These are phyloP conservation scores for Dictyostelium firmibasis DNA, from an alignment of 78 protist species.

Conservation along the genomic window DNA sequence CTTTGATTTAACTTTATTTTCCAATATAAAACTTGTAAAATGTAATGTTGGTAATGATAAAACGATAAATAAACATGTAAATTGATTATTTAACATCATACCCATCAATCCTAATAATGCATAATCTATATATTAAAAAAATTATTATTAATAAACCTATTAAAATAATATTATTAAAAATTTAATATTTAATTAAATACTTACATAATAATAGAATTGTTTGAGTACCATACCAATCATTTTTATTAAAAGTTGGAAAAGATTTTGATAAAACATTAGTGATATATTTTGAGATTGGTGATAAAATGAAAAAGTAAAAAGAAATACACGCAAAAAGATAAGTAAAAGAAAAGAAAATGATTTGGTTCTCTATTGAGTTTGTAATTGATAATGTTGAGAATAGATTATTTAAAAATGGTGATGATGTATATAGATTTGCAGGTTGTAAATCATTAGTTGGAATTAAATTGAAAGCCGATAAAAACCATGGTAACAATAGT, in stretches of 20 bases:
- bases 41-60: slow-evolving; percentile 64
- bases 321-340: slow-evolving; percentile 12
- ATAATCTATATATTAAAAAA: slow-evolving; percentile 5
- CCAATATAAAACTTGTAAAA: slow-evolving; percentile 17
- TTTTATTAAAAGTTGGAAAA: background rate
- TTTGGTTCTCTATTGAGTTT: slow-evolving; percentile 42
- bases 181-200: background rate
- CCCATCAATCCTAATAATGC: slow-evolving; percentile 44
- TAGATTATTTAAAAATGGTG: background rate
- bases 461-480: background rate
- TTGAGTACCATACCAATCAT: slow-evolving; percentile 36
- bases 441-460: slow-evolving; percentile 42
- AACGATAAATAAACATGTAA: slow-evolving; percentile 51
- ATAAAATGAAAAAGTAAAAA: slow-evolving; percentile 1
- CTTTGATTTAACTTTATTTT: background rate
- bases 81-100: slow-evolving; percentile 73
- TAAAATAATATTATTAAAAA: no score
- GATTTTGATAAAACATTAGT: background rate
- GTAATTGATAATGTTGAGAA: background rate
- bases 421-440: background rate
- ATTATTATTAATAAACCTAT: background rate
- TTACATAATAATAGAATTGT: slow-evolving; percentile 36
- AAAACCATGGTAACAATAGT: slow-evolving; percentile 24
- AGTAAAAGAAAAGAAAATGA: background rate
- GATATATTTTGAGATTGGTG: background rate